A percentile compares a stretch with the other conserved stretches of the same genome.
phyloP scores from a whole-genome alignment of 768 basidiomycete genomes.

The Phallus indusiatus region DNA sequence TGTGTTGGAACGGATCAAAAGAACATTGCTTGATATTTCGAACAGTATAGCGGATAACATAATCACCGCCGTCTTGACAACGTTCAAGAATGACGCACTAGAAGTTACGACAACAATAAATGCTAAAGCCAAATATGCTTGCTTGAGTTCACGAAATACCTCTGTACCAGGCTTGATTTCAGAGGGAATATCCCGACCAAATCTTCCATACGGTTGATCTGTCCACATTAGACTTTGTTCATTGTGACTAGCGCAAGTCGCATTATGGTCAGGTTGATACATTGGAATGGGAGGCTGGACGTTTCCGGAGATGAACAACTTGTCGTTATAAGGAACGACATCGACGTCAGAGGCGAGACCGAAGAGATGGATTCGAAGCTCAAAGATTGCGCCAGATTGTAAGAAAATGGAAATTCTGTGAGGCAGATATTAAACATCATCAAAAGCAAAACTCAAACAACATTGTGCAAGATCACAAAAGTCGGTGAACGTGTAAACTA shows the following conservation, averaged over 20 bases:
- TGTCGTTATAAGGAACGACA: neutral
- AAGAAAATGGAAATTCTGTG: neutral
- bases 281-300: neutral
- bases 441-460: no score
- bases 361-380: neutral
- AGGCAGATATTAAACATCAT: neutral
- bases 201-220: neutral
- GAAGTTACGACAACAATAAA: neutral
- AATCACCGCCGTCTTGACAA: constrained; percentile 4
- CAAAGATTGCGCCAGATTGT: neutral
- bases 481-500: neutral
- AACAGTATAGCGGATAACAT: constrained; percentile 5
- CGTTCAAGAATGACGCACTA: neutral
- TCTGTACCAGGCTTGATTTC: neutral
- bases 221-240: neutral
- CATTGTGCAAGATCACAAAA: no score
- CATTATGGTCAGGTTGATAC: neutral
- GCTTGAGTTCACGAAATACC: neutral
- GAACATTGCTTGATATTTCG: neutral
- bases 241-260: neutral
- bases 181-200: neutral
- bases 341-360: constrained; percentile 1
- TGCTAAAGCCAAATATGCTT: neutral
- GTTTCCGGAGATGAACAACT: neutral
- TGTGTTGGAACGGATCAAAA: neutral